Base-by-base conservation (phyloP, 1,284 basidiomycete species). In the Meripilus lineatus region DNA sequence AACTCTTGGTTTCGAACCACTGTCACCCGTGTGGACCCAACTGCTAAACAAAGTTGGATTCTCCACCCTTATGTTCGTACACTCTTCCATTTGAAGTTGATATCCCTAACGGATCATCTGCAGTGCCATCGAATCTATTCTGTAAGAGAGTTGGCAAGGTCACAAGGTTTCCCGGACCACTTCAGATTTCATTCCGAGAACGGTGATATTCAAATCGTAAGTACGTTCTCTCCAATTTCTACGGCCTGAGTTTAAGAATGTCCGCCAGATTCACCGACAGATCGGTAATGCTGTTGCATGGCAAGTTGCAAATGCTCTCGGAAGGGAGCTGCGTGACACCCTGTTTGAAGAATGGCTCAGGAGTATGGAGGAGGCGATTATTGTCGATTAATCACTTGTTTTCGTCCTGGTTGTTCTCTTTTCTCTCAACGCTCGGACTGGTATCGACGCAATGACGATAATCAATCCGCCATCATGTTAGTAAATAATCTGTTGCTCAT, bases 281-380 rank as follows among this genome's bases (percentile, higher is more conserved):
- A 87, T 89, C 49, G 85, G 85, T 14, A 89, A 89, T 51, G 83
- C 84, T 0, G 82, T 88, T 1, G 77, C 85, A 1, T 74, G 78
- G 67, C 81, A 69, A 3, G 62, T 89, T 11, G 72, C 72, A 10
- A 59, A 61, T 22, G 86, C 85, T 0, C 63, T 89, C 4, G 85
- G 81, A 21, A 67, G 74, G 17, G 74, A 84, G 53, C 66, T 89
- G 26, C 62, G 70, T 14, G 61, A 68, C 7, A 69, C 71, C 1
- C 50, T 76, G 32, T 72, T 77, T 48, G 67, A 70, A 48, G 62
- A 70, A 39, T 84, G 80, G 81, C 53, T n/a, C n/a, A n/a, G n/a
- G n/a, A n/a, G n/a, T n/a, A n/a, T n/a, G n/a, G n/a, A n/a, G n/a
- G n/a, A n/a, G n/a, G n/a, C n/a, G n/a, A n/a, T n/a, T n/a, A n/a